A percentile compares a stretch with the other conserved stretches of the same genome.
Conservation (phyloP, 805 yeast species). For the Candida tammaniensis region DNA sequence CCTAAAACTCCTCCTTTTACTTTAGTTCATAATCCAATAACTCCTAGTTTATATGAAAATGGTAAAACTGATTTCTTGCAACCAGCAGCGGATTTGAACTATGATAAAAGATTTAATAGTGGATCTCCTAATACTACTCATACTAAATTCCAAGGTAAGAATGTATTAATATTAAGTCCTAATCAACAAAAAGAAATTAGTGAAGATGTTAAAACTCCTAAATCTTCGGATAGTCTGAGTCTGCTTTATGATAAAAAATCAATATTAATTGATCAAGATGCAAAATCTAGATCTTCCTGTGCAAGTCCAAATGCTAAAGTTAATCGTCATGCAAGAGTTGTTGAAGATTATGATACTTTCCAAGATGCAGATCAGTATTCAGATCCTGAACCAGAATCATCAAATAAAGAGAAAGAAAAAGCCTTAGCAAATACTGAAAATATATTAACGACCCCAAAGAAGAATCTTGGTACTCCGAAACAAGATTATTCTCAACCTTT, state of each 20-base stretch:
- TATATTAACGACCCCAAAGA: slow-evolving; percentile 16
- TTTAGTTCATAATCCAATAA: slow-evolving; percentile 2
- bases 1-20: slow-evolving; percentile 5
- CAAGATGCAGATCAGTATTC: no score
- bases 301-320: slow-evolving; percentile 42
- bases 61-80: slow-evolving; percentile 7
- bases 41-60: slow-evolving; percentile 3
- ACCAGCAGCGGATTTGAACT: slow-evolving; percentile 16
- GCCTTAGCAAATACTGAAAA: no score
- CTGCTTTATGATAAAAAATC: slow-evolving; percentile 6
- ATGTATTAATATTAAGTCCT: slow-evolving; percentile 38
- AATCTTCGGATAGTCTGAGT: slow-evolving; percentile 8
- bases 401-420: no score
- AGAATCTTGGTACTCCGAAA: no score
- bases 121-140: slow-evolving; percentile 15
- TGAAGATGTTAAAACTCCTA: slow-evolving; percentile 16
- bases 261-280: slow-evolving; percentile 7
- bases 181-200: slow-evolving; percentile 31
- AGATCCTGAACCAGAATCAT: slow-evolving; percentile 5
- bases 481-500: slow-evolving; percentile 7
- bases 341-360: slow-evolving; percentile 28
- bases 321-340: slow-evolving; percentile 44
- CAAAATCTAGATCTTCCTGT: slow-evolving; percentile 22
- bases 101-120: slow-evolving; percentile 10
- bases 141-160: slow-evolving; percentile 24